Conservation (phyloP, 495 filamentous ascomycete genomes). For the Parmelia sp. region DNA sequence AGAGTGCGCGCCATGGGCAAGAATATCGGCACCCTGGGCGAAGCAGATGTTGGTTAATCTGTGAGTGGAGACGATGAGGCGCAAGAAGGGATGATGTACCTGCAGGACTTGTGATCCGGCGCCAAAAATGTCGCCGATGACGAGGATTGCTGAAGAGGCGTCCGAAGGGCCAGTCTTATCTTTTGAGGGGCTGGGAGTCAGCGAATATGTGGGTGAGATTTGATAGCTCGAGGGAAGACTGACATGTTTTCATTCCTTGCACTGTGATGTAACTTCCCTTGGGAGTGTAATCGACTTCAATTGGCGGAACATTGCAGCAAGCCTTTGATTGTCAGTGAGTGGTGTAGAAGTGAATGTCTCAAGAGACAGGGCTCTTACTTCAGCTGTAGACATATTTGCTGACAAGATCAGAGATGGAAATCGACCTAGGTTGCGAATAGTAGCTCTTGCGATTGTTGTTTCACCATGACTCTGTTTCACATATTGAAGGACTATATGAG, state of each 20-base stretch:
- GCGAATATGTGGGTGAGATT: neutral
- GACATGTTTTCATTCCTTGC: neutral
- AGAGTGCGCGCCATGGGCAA: neutral
- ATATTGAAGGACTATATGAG: neutral
- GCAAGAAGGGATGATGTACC: neutral
- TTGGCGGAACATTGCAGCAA: neutral
- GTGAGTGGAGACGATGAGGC: neutral
- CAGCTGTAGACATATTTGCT: neutral
- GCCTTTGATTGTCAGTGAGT: neutral
- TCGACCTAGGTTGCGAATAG: neutral
- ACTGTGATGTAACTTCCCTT: neutral
- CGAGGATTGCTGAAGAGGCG: neutral
- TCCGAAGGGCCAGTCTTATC: neutral
- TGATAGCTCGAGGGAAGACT: neutral
- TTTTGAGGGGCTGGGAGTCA: neutral
- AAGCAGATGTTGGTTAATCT: neutral
- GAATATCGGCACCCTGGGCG: neutral
- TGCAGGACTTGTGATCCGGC: neutral
- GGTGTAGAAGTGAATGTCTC: neutral
- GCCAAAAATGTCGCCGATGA: neutral
- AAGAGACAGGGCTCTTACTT: neutral
- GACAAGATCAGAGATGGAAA: neutral
- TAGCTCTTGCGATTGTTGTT: no score
- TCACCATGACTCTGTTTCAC: no score
- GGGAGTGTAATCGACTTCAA: neutral